Evolutionary conservation across 108 stramenopile species (phyloP).

Genomic region (Ochromonas danica): DNA sequence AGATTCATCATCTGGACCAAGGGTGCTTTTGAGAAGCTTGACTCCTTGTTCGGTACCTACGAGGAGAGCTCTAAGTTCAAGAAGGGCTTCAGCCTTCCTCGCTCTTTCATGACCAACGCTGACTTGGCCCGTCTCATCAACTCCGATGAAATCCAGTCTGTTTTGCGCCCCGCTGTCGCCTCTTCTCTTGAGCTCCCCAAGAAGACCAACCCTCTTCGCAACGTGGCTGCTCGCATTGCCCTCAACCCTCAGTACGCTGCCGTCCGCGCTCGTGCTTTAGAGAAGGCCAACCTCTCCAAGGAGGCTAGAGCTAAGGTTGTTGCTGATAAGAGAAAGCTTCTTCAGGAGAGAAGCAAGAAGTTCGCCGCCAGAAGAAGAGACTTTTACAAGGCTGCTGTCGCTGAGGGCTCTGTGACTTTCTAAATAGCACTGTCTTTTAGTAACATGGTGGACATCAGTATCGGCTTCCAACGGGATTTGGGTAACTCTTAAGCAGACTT

Average conservation of each 20-base stretch:
- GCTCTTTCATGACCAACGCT: slow-evolving; percentile 88
- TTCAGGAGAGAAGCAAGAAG: not conserved
- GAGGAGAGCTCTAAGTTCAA: slow-evolving; percentile 63
- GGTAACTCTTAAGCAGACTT: too few species aligned
- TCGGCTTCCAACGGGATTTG: too few species aligned
- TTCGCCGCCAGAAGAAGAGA: slow-evolving; percentile 38
- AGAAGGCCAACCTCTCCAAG: slow-evolving; percentile 7
- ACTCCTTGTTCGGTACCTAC: slow-evolving; percentile 83
- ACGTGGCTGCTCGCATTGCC: slow-evolving; percentile 71
- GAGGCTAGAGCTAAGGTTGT: slow-evolving; percentile 36
- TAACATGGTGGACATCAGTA: too few species aligned
- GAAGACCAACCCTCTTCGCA: slow-evolving; percentile 90
- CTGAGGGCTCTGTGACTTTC: slow-evolving; percentile 55
- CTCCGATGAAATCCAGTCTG: slow-evolving; percentile 93
- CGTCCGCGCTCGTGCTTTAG: not conserved
- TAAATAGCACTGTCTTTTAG: slow-evolving; percentile 38
- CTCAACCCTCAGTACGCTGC: slow-evolving; percentile 86
- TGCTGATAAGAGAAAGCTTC: slow-evolving; percentile 41
- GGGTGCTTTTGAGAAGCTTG: slow-evolving; percentile 89
- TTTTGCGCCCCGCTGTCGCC: slow-evolving; percentile 76
- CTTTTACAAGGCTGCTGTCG: slow-evolving; percentile 48
- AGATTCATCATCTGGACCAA: slow-evolving; percentile 97
- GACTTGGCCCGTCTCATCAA: slow-evolving; percentile 97
- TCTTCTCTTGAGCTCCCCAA: slow-evolving; percentile 58
- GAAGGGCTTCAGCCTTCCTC: slow-evolving; percentile 65